Evolutionary conservation across 768 basidiomycete species (phyloP), one percentile per base, ranked within the genome.

Genomic region (Tulasnella calospora): DNA sequence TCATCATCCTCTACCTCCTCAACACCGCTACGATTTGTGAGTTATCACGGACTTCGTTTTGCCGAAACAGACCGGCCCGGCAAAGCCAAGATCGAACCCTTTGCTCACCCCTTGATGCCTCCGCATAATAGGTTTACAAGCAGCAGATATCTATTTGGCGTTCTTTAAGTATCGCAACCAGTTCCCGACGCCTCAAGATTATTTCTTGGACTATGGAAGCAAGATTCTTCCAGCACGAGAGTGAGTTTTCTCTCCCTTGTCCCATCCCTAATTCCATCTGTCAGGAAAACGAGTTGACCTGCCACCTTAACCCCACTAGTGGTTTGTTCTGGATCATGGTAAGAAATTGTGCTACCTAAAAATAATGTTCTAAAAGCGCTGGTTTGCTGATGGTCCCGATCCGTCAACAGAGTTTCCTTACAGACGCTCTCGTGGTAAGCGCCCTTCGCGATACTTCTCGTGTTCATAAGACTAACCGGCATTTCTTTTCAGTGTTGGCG

Each of bases 131-230:
- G 77, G 67, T 41, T 44, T 78, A n/a, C 77, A 78, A 78, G 71
- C 71, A 38, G 69, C 46, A 30, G 77, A 78, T 30, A 57, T 78
- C 38, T 78, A 78, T 30, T 10, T 47, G 21, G 77, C 77, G 33
- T 78, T 78, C 70, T 71, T 78, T 19, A 30, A 23, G 17, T 72
- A 46, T 46, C 74, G 47, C 41, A 30, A 46, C 38, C 23, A 61
- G 57, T 38, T 23, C 47, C 57, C 27, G n/a, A 33, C 41, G 69
- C 35, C 23, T 19, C 77, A 27, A 41, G 61, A 41, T 27, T 78
- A 78, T 30, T 78, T 78, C 51, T 21, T 78, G 69, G 70, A 78
- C 69, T 78, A 71, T 44, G 77, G 77, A 27, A 71, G 41, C 33
- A 41, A 15, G 69, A 78, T 78, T n/a, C 77, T 78, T 2, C 77